phyloP scores from a whole-genome alignment of 1,139 yeast species.

The Chernovozyma sophiae-reginae region DNA sequence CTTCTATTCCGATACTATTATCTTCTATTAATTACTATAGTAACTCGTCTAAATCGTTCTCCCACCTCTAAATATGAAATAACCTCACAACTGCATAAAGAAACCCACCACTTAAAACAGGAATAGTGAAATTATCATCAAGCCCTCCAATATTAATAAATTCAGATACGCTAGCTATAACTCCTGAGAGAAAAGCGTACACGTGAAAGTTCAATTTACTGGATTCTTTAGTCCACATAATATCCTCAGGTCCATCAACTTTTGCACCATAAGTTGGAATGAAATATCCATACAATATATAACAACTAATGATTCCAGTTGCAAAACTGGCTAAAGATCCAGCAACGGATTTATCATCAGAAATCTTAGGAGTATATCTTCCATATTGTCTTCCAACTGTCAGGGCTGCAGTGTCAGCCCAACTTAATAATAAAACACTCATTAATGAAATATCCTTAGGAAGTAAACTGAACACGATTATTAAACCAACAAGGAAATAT shows the following conservation, averaged over 20 bases:
- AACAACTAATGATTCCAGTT: conserved; percentile 66
- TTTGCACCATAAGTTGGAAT: conserved; percentile 51
- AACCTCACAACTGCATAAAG: conserved; percentile 43
- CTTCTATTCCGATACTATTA: too few relatives aligned
- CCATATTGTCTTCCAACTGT: conserved; percentile 87
- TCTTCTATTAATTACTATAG: not conserved
- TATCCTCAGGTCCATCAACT: conserved; percentile 50
- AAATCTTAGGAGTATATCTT: conserved; percentile 72
- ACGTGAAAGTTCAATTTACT: conserved; percentile 51
- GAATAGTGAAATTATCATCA: conserved; percentile 94
- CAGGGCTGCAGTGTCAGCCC: conserved; percentile 98
- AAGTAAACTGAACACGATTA: conserved; percentile 61
- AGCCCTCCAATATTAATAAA: conserved; percentile 67
- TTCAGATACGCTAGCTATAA: conserved; percentile 83
- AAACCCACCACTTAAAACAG: conserved; percentile 71
- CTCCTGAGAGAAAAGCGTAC: conserved; percentile 63
- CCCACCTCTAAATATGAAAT: conserved; percentile 14
- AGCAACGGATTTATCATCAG: conserved; percentile 75
- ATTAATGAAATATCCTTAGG: conserved; percentile 80
- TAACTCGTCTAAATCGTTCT: not conserved
- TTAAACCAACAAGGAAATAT: conserved; percentile 78
- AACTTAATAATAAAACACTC: conserved; percentile 75
- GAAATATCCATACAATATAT: conserved; percentile 65
- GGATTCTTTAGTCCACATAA: conserved; percentile 60
- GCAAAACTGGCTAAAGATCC: conserved; percentile 83